Base-by-base conservation (phyloP, 352 stramenopile genomes). In the Phytophthora tubulina region DNA sequence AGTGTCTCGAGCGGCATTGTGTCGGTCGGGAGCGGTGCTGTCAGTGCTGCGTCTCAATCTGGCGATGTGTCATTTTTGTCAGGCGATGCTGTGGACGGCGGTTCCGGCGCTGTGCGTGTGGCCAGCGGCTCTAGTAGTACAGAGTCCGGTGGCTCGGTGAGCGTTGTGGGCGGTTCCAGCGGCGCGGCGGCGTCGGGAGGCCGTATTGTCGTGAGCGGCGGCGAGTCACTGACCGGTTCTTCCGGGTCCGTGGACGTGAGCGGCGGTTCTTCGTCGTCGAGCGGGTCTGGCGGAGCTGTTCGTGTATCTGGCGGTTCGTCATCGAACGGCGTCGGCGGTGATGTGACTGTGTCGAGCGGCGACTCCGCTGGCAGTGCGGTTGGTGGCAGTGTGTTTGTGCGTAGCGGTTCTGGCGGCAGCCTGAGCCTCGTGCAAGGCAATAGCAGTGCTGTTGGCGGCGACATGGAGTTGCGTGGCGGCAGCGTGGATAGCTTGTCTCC, bases 331-430 rank as follows among this genome's bases (percentile, higher is more conserved):
- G 33, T 69, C 50, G 70, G 74, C 14, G 74, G 70, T 4, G 44
- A 73, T 46, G 58, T 81, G 44, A 63, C 51, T 21, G 27, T 81
- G n/a, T 63, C 58, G 32, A 75, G 69, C 55, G 69, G 69, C 32
- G 9, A 44, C 38, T 67, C 64, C 33, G 57, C 55, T 38, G 57
- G 48, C 21, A 38, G 38, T 41, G 45, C 56, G 9, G 38, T 21
- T 57, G 64, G 64, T 56, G 67, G 64, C 56, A 58, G 57, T 31
- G 57, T 68, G 44, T 14, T 68, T 39, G 50, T 73, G 44, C 66
- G 66, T 59, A 73, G 66, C 35, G 58, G 50, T 57, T 73, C 69
- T 15, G 69, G 63, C 38, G 69, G 69, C 30, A 59, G 56, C 15
- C 36, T 76, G 50, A 72, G 69, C 52, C 48, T 72, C 38, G 36